phyloP scores from a whole-genome alignment of 768 basidiomycete genomes.

The Psilocybe azurescens region DNA sequence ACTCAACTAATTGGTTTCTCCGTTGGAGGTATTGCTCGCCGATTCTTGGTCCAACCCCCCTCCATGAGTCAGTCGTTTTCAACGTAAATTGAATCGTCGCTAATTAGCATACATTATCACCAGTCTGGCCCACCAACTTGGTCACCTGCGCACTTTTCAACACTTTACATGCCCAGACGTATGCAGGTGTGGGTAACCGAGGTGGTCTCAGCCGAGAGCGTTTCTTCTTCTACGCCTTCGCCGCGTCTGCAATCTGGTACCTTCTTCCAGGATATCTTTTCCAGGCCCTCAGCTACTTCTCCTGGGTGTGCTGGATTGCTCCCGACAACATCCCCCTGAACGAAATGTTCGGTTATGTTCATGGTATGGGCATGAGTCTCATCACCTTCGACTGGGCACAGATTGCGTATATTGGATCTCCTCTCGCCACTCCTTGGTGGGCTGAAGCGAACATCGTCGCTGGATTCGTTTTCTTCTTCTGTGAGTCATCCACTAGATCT shows the following conservation, averaged over 20 bases:
- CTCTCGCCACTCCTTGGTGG: conserved; percentile 85
- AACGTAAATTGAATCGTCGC: conserved; percentile 16
- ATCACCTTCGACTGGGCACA: conserved; percentile 84
- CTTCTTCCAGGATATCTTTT: conserved; percentile 78
- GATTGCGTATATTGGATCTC: conserved; percentile 71
- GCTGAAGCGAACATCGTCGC: conserved; percentile 71
- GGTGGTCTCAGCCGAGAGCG: conserved; percentile 76
- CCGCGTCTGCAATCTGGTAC: conserved; percentile 66
- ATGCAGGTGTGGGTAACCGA: conserved; percentile 66
- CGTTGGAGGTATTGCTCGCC: conserved; percentile 71
- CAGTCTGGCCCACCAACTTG: conserved; percentile 81
- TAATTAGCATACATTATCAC: neutral
- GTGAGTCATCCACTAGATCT: too few relatives aligned
- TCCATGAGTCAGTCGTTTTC: conserved; percentile 60
- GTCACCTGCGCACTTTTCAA: conserved; percentile 81
- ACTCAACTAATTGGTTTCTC: conserved; percentile 85
- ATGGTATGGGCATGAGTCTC: conserved; percentile 70
- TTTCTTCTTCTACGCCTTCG: conserved; percentile 75
- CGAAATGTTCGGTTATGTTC: conserved; percentile 74
- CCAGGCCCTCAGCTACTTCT: conserved; percentile 65
- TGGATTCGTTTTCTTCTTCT: conserved; percentile 75
- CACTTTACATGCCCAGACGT: conserved; percentile 76
- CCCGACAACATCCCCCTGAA: conserved; percentile 74
- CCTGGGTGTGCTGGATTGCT: conserved; percentile 67
- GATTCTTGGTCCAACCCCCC: conserved; percentile 77